Base-by-base conservation (phyloP, 148 eudicot species). In the Fagopyrum esculentum region DNA sequence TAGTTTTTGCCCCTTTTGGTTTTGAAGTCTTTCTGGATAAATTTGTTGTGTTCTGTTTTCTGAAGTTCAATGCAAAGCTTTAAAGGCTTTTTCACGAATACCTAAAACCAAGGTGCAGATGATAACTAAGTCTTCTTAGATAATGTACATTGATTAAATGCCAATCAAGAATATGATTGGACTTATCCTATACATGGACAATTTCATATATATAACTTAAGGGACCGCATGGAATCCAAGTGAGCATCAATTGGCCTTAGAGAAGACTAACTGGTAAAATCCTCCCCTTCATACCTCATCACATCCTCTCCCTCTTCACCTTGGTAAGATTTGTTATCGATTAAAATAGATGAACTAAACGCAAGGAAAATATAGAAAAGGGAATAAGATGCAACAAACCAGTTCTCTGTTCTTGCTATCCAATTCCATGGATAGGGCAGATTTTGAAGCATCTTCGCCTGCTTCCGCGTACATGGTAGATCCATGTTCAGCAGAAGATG, bases 321-420 rank as follows among this genome's bases (percentile, higher is more conserved):
- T 49, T 50, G 17, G 16, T 40, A 66, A 71, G 13, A 49, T 70
- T 0, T 70, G 51, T 45, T 35, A 35, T 35, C 40, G 40, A 35
- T 35, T 70, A 70, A 45, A 51, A 70, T 6, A 51, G 45, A 54
- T 13, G 29, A 44, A 55, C 16, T 12, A 0, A 64, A 46, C 11
- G 35, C 15, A 11, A 56, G 30, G 19, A 48, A 72, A 44, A 48
- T 40, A 55, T 46, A 45, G 6, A 1, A 78, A 6, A 56, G 57
- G 44, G 63, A 63, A 60, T 68, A 56, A 66, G 63, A 77, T 75
- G 81, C 85, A 54, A 69, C 78, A 48, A 40, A 95, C 97, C 92
- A 90, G 60, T 78, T 91, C 97, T 75, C 84, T 83, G 82, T 87
- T 89, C 88, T 89, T 90, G 83, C 80, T 87, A 82, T 95, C 96